Evolutionary conservation across 2,329 filamentous ascomycete species (phyloP), one percentile per base, ranked within the genome.

Genomic region (Colletotrichum karsti): DNA sequence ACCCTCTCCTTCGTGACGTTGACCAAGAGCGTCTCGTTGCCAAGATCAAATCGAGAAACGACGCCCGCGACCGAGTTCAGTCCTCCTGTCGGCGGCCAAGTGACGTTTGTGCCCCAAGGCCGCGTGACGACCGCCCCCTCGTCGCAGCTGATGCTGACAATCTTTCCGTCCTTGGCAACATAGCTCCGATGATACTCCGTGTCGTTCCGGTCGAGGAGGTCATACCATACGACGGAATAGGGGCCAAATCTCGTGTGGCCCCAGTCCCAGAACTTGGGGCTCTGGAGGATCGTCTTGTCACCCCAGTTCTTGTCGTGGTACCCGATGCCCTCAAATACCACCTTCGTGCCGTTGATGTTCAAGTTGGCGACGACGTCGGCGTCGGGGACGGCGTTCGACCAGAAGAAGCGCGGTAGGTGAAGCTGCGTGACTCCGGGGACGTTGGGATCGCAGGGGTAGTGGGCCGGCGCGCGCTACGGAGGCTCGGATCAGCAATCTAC

Each of bases 231-330:
- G 18, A 84, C 68, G 5, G 80, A 80, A 74, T 83, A 83, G 0
- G 74, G 71, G 0, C 80, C 82, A 2, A 84, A 62, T 20, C 73
- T 74, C 5, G 74, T 81, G 61, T 83, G 83, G 20, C 83, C 82
- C 80, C 81, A 83, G 71, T 82, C 82, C 78, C 80, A 83, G 9
- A 46, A 46, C 42, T 46, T 46, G 5, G 42, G 42, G 20, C 42
- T 46, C 20, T 46, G 4, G 42, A 13, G 20, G 13, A 46, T 46
- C 24, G 74, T 78, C 35, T 67, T 60, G 64, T 79, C 74, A 5
- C 77, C 77, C 82, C 82, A 84, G 69, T 84, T 84, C 80, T 83
- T 84, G 69, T 85, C 83, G 70, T 84, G 82, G 71, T 84, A 84
- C 3, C 76, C 82, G 4, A 74, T 57, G 2, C 82, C 82, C 26